Evolutionary conservation across 2,329 filamentous ascomycete genomes (phyloP), one percentile per base, ranked within the genome.

Genomic region (Tolypocladium cylindrosporum): DNA sequence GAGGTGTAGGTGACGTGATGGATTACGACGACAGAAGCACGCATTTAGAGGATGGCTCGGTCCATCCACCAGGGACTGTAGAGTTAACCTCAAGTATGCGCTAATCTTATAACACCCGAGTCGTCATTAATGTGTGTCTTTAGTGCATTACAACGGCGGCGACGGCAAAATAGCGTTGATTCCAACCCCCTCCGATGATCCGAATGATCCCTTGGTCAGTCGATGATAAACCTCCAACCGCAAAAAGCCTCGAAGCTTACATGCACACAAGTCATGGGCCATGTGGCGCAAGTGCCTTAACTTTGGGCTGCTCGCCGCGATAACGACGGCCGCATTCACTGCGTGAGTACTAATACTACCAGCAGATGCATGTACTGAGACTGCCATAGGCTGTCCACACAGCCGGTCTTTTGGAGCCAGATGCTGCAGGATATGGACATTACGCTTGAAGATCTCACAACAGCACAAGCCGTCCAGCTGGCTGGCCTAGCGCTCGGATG

Each of bases 401-500:
- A 66, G 27, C 59, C 59, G 2, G 56, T 66, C 36, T 64, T 67
- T 55, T 67, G 64, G 63, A 31, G 9, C 6, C 58, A 55, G 9
- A 59, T 59, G 57, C 37, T 24, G 2, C 21, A 56, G 10, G 71
- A 73, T 4, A 55, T 73, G 13, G 48, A 58, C 4, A 58, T 72
- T 0, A 64, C 60, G 21, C 61, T 64, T 3, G 59, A 53, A 9
- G 64, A 71, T 2, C 62, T 71, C 1, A 68, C 57, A 39, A 62
- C 62, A 9, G 65, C 64, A 9, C 63, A 68, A 9, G 70, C 71
- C 0, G 63, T 66, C 0, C 64, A 69, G 39, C 58, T 68, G 1
- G 65, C 66, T 2, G 71, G 70, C 1, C 58, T 72, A 1, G 69
- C 70, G 9, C 61, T 67, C 14, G 69, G 70, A 0, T 71, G 71